Evolutionary conservation across 805 yeast species (phyloP), one percentile per base, ranked within the genome.

Genomic region (Cyberlindnera saturnus): DNA sequence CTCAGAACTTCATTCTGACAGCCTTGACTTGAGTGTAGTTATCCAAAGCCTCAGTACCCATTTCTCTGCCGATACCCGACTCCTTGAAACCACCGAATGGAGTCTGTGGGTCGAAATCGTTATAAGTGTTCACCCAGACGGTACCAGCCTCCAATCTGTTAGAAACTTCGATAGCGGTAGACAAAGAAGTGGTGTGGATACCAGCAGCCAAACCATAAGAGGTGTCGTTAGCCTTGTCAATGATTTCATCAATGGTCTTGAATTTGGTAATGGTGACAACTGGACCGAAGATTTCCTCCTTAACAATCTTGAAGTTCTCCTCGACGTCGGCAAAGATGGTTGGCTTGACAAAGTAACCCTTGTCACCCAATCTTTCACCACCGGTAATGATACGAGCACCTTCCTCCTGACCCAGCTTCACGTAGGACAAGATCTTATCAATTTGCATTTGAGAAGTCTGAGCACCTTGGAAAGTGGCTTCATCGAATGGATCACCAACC

Each of bases 271-370:
- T 75, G 34, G 93, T 81, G 50, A 84, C 80, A 48, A 88, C 87
- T 19, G 96, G 96, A 46, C 96, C 96, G 57, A 88, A 89, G 63
- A 89, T 86, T 74, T 89, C 97, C 64, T 89, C 96, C 64, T 73
- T 77, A 55, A 86, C 88, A 63, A 90, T 80, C 53, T 73, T 70
- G 82, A 79, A 81, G 60, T 79, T 71, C 62, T 81, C 84, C 18
- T 71, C 72, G 50, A 87, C 96, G 60, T 86, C 88, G 52, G 86
- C 82, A 62, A 89, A 86, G 57, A 90, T 75, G 34, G 97, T 89
- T 64, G 97, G 96, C 66, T 77, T 71, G 55, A 83, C 64, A 51
- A 81, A 82, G 71, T 64, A 82, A 60, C 90, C 90, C 66, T 80
- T 82, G 57, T 67, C 67, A 55, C 86, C 88, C 39, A 70, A 58